Evolutionary conservation across 2,329 filamentous ascomycete species (phyloP).

Genomic region (Didymella pinodella): DNA sequence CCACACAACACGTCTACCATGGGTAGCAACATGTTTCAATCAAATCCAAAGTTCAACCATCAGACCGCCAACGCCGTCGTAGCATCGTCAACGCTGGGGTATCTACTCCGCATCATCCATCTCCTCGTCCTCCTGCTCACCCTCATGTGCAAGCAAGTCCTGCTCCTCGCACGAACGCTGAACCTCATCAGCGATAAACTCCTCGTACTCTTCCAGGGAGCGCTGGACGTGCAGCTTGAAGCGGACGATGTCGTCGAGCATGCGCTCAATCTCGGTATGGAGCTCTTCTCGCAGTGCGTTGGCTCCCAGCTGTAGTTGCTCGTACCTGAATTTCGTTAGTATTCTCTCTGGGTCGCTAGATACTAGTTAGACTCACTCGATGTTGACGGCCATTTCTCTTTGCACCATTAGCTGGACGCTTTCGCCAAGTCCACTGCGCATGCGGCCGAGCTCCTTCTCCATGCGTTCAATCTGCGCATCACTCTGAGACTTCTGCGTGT

Average conservation of each 20-base stretch:
- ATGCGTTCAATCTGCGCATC: conserved; percentile 98
- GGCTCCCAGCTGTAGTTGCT: conserved; percentile 85
- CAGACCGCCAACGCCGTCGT: conserved; percentile 1
- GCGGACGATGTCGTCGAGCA: conserved; percentile 96
- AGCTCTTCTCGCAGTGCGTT: conserved; percentile 90
- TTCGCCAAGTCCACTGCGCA: conserved; percentile 83
- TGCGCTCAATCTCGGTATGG: conserved; percentile 95
- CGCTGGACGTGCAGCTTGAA: conserved; percentile 98
- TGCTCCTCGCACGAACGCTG: conserved; percentile 67
- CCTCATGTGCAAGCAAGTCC: conserved; percentile 47
- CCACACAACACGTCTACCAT: conserved; percentile 7
- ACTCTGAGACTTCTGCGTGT: conserved; percentile 83
- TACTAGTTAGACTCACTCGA: conserved; percentile 71
- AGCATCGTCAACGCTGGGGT: background rate
- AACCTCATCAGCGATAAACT: conserved; percentile 92
- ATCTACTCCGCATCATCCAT: conserved; percentile 18
- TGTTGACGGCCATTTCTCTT: conserved; percentile 93
- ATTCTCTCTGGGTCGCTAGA: background rate
- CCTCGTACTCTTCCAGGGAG: conserved; percentile 90
- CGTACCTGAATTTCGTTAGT: conserved; percentile 67
- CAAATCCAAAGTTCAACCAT: background rate
- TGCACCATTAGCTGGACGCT: conserved; percentile 93
- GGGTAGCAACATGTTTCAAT: conserved; percentile 1
- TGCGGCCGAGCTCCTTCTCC: conserved; percentile 96
- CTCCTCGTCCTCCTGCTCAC: conserved; percentile 40